Percentiles rank a stretch among this genome's conserved stretches.
These are phyloP conservation scores for Harrya chromipes DNA, from an alignment of 768 basidiomycete species.

Conservation along the genomic window DNA sequence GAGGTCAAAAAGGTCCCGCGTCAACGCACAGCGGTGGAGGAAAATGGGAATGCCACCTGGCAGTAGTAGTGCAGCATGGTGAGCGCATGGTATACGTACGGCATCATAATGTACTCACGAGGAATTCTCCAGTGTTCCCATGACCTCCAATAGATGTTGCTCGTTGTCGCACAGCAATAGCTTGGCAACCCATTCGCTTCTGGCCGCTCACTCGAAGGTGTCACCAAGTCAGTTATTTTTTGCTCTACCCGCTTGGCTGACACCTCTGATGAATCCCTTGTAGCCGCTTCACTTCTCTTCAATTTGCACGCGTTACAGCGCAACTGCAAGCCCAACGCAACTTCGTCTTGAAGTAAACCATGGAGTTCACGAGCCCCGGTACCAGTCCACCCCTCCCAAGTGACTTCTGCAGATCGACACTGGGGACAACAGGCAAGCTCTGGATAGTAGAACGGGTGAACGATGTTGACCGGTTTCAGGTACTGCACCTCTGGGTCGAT, in stretches of 20 bases:
- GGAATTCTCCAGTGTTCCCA: not conserved
- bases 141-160: not conserved
- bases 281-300: too few relatives aligned
- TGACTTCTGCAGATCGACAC: not conserved
- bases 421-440: not conserved
- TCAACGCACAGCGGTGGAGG: not conserved
- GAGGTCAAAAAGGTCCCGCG: not conserved
- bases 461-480: not conserved
- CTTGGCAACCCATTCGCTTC: too few relatives aligned
- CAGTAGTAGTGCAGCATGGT: too few relatives aligned
- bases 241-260: too few relatives aligned
- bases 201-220: too few relatives aligned
- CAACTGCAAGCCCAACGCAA: not conserved
- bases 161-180: not conserved
- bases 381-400: constrained; percentile 3
- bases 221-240: too few relatives aligned
- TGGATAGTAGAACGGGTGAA: not conserved
- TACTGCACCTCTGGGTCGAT: not conserved
- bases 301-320: not conserved
- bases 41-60: not conserved
- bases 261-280: too few relatives aligned
- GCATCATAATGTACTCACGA: not conserved
- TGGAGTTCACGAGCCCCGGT: constrained; percentile 3
- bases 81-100: too few relatives aligned
- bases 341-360: not conserved